phyloP scores from a whole-genome alignment of 2,329 filamentous ascomycete species.

The Dothidotthia symphoricarpi region DNA sequence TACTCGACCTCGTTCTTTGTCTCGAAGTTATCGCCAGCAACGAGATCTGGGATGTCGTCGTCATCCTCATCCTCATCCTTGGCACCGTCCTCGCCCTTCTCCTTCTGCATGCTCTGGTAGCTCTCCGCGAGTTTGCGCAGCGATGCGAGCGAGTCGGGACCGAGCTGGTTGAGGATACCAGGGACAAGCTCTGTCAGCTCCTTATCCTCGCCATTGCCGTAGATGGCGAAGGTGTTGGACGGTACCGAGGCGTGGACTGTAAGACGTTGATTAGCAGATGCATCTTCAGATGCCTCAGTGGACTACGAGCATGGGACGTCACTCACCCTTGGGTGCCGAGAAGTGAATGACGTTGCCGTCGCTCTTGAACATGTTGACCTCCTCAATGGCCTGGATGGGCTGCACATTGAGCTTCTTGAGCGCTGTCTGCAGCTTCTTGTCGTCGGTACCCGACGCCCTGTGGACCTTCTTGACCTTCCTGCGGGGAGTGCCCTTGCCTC shows the following conservation, averaged over 20 bases:
- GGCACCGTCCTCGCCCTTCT: slow-evolving; percentile 71
- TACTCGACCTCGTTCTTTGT: slow-evolving; percentile 84
- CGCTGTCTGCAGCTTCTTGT: slow-evolving; percentile 98
- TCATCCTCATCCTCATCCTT: slow-evolving; percentile 62
- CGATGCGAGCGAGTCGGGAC: slow-evolving; percentile 94
- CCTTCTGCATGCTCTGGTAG: slow-evolving; percentile 99
- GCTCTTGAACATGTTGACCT: slow-evolving; percentile 99
- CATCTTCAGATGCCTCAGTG: not conserved
- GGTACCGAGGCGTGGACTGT: slow-evolving; percentile 94
- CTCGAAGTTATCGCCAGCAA: slow-evolving; percentile 98
- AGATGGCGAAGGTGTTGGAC: slow-evolving; percentile 99
- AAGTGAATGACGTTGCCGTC: slow-evolving; percentile 99
- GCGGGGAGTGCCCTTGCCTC: slow-evolving; percentile 97
- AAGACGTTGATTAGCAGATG: slow-evolving; percentile 10
- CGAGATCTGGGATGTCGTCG: slow-evolving; percentile 94
- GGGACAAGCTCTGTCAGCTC: slow-evolving; percentile 99
- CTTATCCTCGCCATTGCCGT: slow-evolving; percentile 98
- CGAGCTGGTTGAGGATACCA: slow-evolving; percentile 99
- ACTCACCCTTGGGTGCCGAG: slow-evolving; percentile 89
- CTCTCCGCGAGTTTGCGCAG: slow-evolving; percentile 98
- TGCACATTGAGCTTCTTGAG: slow-evolving; percentile 99
- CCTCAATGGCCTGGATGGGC: slow-evolving; percentile 98
- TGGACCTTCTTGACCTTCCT: slow-evolving; percentile 98
- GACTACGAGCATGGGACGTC: not conserved
- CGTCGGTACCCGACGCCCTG: slow-evolving; percentile 87